Percentiles rank a stretch among this genome's conserved stretches.
phyloP scores from a whole-genome alignment of 2,329 filamentous ascomycete genomes.

The Ceratocystis albifundus region DNA sequence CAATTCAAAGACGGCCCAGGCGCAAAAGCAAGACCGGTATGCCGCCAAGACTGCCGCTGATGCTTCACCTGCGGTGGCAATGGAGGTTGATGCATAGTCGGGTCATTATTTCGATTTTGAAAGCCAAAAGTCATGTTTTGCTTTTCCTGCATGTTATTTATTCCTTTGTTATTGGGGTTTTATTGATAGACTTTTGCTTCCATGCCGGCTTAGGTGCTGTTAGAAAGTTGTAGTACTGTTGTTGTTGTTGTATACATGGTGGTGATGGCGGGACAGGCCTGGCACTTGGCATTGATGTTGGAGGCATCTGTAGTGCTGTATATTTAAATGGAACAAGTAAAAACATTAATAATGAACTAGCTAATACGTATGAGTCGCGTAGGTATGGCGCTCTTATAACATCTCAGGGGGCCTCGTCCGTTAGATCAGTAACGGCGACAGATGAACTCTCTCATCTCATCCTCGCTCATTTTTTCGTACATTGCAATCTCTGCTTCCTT shows the following conservation, averaged over 20 bases:
- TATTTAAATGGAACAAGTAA: background rate
- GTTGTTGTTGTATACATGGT: slow-evolving; percentile 7
- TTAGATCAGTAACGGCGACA: slow-evolving; percentile 50
- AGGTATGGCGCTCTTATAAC: background rate
- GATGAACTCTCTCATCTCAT: slow-evolving; percentile 45
- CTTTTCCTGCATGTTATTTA: background rate
- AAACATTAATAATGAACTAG: background rate
- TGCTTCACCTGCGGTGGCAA: slow-evolving; percentile 33
- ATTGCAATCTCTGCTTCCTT: slow-evolving; percentile 49
- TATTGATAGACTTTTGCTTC: slow-evolving; percentile 3
- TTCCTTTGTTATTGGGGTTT: background rate
- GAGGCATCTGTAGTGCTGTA: slow-evolving; percentile 6
- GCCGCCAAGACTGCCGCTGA: slow-evolving; percentile 25
- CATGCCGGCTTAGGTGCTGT: background rate
- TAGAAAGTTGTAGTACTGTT: slow-evolving; percentile 9
- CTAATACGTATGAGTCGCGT: background rate
- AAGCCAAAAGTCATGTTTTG: slow-evolving; percentile 1
- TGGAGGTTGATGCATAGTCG: slow-evolving; percentile 32
- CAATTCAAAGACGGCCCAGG: slow-evolving; percentile 39
- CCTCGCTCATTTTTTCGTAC: slow-evolving; percentile 38
- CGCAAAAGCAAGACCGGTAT: slow-evolving; percentile 25
- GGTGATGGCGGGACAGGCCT: background rate
- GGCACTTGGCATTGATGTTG: slow-evolving; percentile 9
- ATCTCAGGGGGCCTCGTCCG: background rate
- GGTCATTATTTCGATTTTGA: background rate